Base-by-base conservation (phyloP, 441 rosid species). In the Mallotus japonicus region DNA sequence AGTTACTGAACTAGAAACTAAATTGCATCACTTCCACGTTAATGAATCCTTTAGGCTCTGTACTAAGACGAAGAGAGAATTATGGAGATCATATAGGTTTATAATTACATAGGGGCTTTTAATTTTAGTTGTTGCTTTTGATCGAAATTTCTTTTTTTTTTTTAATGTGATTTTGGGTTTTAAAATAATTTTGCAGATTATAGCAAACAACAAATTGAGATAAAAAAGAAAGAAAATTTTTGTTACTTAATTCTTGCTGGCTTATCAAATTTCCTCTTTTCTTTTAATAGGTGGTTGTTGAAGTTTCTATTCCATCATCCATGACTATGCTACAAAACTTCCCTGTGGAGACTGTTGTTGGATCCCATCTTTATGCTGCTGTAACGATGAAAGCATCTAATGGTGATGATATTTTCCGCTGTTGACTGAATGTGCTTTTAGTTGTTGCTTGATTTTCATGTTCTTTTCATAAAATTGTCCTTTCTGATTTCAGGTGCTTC, bases 281-380 rank as follows among this genome's bases (percentile, higher is more conserved):
- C 56, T 73, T 74, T 56, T 42, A 67, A 40, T 81, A 95, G 99
- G 90, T 93, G 72, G 74, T 77, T 50, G 79, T 93, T 83, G 99
- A 93, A 86, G 97, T 95, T 82, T 88, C 96, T 66, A 66, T 82
- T 62, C 98, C 97, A 14, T 84, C 93, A 42, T 83, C 88, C 59
- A 81, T 95, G 95, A 83, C 83, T 75, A 90, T 95, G 96, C 83
- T 89, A 74, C 95, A 82, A 74, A 81, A 85, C 76, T 90, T 91
- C 73, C 95, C 95, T 50, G 96, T 92, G 57, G 97, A 95, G 90
- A 85, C 90, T 70, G 89, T 87, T 77, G 87, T 92, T 57, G 92
- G 98, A 83, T 90, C 98, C 64, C 83, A 87, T 82, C 87, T 95
- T 75, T 79, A 79, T 80, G 93, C 95, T 73, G 93, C 96, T 74